Evolutionary conservation across 495 filamentous ascomycete species (phyloP).

Genomic region (Thermothielavioides terrestris): DNA sequence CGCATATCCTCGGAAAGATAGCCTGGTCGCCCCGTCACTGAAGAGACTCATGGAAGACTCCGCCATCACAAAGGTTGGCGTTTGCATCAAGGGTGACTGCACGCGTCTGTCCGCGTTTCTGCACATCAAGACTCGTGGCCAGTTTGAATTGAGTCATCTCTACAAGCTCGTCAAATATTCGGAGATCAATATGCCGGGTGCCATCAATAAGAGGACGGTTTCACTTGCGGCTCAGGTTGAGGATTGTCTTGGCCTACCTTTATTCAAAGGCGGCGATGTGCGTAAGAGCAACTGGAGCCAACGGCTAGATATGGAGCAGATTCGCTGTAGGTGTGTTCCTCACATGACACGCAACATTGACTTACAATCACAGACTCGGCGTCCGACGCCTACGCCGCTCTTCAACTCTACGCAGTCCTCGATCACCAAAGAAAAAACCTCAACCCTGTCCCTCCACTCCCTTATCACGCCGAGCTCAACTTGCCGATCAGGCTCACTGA

Average conservation of each 20-base stretch:
- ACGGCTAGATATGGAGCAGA: conserved; percentile 53
- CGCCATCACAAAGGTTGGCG: conserved; percentile 66
- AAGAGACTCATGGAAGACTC: conserved; percentile 61
- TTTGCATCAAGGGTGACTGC: conserved; percentile 64
- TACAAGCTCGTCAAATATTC: conserved; percentile 64
- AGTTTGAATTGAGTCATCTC: conserved; percentile 74
- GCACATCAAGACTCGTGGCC: conserved; percentile 50
- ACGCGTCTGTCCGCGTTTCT: conserved; percentile 60
- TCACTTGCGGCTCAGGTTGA: conserved; percentile 58
- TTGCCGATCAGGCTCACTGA: conserved; percentile 47
- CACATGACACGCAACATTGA: conserved; percentile 1
- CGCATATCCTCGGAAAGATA: conserved; percentile 44
- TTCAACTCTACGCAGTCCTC: conserved; percentile 62
- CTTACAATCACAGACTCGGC: conserved; percentile 55
- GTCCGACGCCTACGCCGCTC: conserved; percentile 70
- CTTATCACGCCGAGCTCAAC: conserved; percentile 56
- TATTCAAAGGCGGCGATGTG: conserved; percentile 62
- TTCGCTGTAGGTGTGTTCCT: conserved; percentile 50
- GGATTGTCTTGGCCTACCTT: conserved; percentile 63
- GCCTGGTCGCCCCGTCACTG: conserved; percentile 61
- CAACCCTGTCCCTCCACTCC: conserved; percentile 59
- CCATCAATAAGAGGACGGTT: conserved; percentile 59
- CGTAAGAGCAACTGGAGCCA: conserved; percentile 64
- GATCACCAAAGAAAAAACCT: conserved; percentile 57
- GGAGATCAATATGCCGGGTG: conserved; percentile 32